Evolutionary conservation across 345 rosid genomes (phyloP).

Genomic region (Zanthoxylum bungeanum): DNA sequence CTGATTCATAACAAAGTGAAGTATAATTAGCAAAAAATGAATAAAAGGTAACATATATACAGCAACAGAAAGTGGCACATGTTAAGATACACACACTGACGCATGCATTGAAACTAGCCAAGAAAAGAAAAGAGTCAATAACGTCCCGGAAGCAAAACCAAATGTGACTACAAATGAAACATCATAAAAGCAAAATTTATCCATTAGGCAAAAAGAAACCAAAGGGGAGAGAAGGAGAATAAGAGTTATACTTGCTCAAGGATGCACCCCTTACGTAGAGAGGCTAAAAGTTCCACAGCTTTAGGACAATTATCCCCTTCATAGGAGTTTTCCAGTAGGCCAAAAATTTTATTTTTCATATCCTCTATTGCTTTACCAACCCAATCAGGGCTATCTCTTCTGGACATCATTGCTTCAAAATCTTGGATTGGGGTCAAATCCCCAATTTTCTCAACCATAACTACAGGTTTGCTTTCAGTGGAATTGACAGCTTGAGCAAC

Average conservation of each 20-base stretch:
- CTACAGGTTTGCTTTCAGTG: conserved; percentile 23
- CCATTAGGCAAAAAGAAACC: background rate
- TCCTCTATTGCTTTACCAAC: conserved; percentile 55
- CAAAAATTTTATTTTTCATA: conserved; percentile 52
- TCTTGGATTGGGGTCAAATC: conserved; percentile 66
- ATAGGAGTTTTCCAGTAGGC: conserved; percentile 41
- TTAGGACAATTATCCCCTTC: conserved; percentile 38
- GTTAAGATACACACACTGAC: background rate
- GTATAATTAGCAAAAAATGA: background rate
- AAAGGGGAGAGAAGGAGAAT: conserved; percentile 13
- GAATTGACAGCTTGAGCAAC: conserved; percentile 23
- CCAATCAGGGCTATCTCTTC: conserved; percentile 73
- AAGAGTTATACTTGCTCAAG: conserved; percentile 63
- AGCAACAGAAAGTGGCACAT: too few relatives aligned
- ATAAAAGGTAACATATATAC: background rate
- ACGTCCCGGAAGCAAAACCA: background rate
- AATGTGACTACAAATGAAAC: background rate
- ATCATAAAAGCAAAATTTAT: background rate
- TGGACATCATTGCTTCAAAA: conserved; percentile 79
- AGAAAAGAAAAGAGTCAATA: background rate
- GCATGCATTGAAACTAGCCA: background rate
- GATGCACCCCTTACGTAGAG: conserved; percentile 85
- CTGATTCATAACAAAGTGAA: background rate
- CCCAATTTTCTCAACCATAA: conserved; percentile 43
- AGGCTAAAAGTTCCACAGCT: conserved; percentile 58